Base-by-base conservation (phyloP, 108 stramenopile genomes). In the Cyclotella choctawhatcheeana region DNA sequence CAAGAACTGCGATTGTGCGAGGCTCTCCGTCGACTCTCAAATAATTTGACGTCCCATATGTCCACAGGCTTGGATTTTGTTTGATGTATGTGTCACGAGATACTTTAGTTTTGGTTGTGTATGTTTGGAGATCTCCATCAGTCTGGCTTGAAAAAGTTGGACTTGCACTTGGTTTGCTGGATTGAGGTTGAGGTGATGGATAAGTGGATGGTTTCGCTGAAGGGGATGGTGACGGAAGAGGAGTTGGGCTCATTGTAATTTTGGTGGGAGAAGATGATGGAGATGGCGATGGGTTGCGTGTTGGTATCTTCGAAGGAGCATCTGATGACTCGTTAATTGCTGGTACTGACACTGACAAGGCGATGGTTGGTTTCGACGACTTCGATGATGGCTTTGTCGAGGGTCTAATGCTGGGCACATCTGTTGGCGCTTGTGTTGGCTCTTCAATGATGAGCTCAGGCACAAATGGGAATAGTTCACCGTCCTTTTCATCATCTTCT, bases 1-100 rank as follows among this genome's bases (percentile, higher is more conserved):
- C 59, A 18, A 60, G 35, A 5, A 60, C 59, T 21, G 35, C 34
- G 0, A 60, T 24, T 1, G 59, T 20, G 22, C 37, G 59, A 29
- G 59, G 59, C 16, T 60, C 35, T 21, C 29, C 10, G 21, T 60
- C 59, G 35, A 60, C 59, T 37, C 59, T 34, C 16, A 60, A 26
- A 35, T 24, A 40, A 22, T 40, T 20, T 3, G 59, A 35, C 2
- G 0, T 30, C 1, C 59, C 59, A 24, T 60, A 60, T 34, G 35
- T 60, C 59, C 33, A 60, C 8, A 27, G 35, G 59, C 20, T 22
- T 1, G 33, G 24, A 20, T 18, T 60, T 37, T n/a, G 10, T 35
- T 40, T 35, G 5, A 60, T 60, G 20, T 60, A 60, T 13, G 59
- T 60, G 59, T 60, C 59, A 18, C 37, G 33, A 2, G 59, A 60